These are phyloP conservation scores for Phalaenopsis hybrid DNA, from an alignment of 116 monocot species.

Conservation along the genomic window DNA sequence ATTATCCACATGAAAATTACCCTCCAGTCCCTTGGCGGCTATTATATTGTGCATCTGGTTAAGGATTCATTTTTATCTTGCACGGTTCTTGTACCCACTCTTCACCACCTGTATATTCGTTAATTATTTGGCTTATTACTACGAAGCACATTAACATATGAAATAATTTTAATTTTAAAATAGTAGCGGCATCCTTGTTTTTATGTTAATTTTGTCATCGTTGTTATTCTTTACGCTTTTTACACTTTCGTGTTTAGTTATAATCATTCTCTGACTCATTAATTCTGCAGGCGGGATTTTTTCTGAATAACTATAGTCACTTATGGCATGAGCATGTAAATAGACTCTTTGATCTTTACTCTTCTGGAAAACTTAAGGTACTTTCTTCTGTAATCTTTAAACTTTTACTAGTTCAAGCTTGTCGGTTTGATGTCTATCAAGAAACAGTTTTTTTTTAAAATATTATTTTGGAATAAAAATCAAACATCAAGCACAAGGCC, in stretches of 20 bases:
- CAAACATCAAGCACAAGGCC: no score
- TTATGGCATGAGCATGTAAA: constrained; percentile 78
- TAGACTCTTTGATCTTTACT: constrained; percentile 70
- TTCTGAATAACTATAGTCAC: constrained; percentile 69
- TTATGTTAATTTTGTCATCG: not conserved
- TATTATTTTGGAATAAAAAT: not conserved
- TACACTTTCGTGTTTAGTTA: not conserved
- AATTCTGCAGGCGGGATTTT: constrained; percentile 85
- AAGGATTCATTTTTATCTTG: no score
- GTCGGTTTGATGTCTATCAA: not conserved
- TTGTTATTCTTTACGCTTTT: not conserved
- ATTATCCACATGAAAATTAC: not conserved
- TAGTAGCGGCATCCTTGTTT: not conserved
- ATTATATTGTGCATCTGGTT: not conserved
- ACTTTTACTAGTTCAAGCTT: not conserved
- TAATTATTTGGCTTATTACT: not conserved
- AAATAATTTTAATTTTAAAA: not conserved
- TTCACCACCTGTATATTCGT: not conserved
- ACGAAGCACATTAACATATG: not conserved
- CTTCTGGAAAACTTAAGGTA: constrained; percentile 90
- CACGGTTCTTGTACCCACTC: no score
- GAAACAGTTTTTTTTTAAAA: not conserved
- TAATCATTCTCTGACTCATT: not conserved
- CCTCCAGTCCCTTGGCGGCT: not conserved
- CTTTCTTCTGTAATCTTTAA: constrained; percentile 4